Evolutionary conservation across 106 monocot species (phyloP), one percentile per base, ranked within the genome.

Genomic region (Dioscorea dumetorum): DNA sequence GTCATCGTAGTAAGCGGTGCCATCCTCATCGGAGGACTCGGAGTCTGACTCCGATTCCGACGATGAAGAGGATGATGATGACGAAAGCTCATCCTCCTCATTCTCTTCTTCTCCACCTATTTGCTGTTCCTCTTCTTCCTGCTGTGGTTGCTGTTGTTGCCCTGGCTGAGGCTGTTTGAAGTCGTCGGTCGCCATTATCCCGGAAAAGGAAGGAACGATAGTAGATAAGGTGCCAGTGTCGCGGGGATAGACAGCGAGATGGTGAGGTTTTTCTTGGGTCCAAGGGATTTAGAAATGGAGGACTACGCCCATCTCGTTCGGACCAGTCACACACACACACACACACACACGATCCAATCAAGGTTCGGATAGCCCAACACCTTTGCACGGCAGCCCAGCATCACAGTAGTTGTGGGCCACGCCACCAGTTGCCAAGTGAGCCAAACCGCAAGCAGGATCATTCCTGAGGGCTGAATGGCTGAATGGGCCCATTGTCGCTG

Each of bases 31-130:
- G n/a, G 76, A 70, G 66, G 67, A 61, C 15, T 74, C 78, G 14
- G 73, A 79, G n/a, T 72, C 62, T 48, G 59, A 60, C 1, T 75
- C 74, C 34, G 74, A 68, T 48, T 68, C 60, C 22, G 70, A 70
- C 49, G 33, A 24, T n/a, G 70, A 71, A 16, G 70, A 65, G 5
- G 77, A 66, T 2, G 77, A 66, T 2, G 66, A 60, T 0, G 23
- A 21, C 7, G 50, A 58, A 4, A 17, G 9, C 20, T 50, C 12
- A 23, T 60, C 34, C 3, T 66, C 72, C 35, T 17, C 69, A 6
- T 63, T 63, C 17, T 63, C 62, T 15, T 59, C 22, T 33, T 33
- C 15, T 33, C 13, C 62, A 14, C 33, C 13, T 2, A 1, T 16
- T 23, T 59, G 7, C 1, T 22, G 2, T 59, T 18, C 65, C 32